These are phyloP conservation scores for Hypocreales sp. DNA, from an alignment of 2,329 filamentous ascomycete genomes.

Conservation along the genomic window DNA sequence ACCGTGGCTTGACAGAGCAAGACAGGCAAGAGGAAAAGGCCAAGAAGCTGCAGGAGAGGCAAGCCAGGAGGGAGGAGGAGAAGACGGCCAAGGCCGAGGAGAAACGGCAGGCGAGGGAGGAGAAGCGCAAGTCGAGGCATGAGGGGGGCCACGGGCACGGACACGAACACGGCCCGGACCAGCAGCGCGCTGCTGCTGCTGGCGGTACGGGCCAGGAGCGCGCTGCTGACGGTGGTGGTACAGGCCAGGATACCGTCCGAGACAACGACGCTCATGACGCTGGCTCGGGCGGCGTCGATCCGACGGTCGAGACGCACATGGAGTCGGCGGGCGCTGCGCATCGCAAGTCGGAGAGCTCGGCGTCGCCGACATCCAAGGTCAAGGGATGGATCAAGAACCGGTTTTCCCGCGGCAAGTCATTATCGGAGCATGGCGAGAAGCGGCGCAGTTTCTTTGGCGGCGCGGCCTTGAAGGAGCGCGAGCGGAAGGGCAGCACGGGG, in stretches of 20 bases:
- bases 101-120: slow-evolving; percentile 31
- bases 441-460: slow-evolving; percentile 33
- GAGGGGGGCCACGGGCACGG: slow-evolving; percentile 6
- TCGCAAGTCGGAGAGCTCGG: slow-evolving; percentile 6
- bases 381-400: slow-evolving; percentile 41
- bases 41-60: slow-evolving; percentile 18
- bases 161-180: slow-evolving; percentile 2
- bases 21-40: slow-evolving; percentile 23
- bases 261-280: too few species aligned
- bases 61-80: too few species aligned
- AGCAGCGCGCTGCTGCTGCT: neutral
- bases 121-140: slow-evolving; percentile 30
- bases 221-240: too few species aligned
- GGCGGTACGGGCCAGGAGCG: too few species aligned
- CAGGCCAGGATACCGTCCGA: too few species aligned
- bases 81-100: slow-evolving; percentile 37
- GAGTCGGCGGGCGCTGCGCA: slow-evolving; percentile 4
- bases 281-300: neutral
- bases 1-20: slow-evolving; percentile 21
- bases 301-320: slow-evolving; percentile 1
- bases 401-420: slow-evolving; percentile 27
- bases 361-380: slow-evolving; percentile 24
- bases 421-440: slow-evolving; percentile 20
- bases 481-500: slow-evolving; percentile 26
- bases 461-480: slow-evolving; percentile 26